Evolutionary conservation across 1,284 basidiomycete genomes (phyloP), one percentile per base, ranked within the genome.

Genomic region (Moniliella sp.): DNA sequence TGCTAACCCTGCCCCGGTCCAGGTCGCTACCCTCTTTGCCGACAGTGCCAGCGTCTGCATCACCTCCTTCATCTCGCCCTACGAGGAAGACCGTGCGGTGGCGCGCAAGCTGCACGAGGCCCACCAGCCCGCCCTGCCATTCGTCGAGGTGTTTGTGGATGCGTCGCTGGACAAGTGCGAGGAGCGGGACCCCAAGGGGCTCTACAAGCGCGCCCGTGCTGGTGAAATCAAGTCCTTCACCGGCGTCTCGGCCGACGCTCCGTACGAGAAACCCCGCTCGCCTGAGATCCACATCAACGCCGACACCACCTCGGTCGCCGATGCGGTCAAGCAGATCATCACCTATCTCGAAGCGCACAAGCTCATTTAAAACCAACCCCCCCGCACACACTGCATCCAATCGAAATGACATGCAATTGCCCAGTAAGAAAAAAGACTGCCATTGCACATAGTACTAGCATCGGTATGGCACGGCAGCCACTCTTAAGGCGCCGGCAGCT

Each of bases 61-160:
- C 56, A 91, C 91, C 5, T 86, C 88, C 16, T 99, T 99, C 67
- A 99, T 99, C 64, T 93, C 86, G 4, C 91, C 91, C n/a, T 94
- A 64, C 57, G 71, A 73, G 29, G 72, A 74, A 3, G 91, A 99
- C 66, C 75, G 88, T 29, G 69, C 74, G 12, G 62, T 78, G 37
- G 91, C 81, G 15, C 74, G 91, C 33, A 67, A 75, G 43, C 68
- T 97, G 25, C 88, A 99, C 64, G 40, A 39, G 4, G 42, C 47
- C 23, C 57, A 62, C 25, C 67, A 71, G 29, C 72, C 15, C 65
- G 69, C 36, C 60, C 61, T 94, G 27, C 73, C 75, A 23, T 97
- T 99, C 62, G 62, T 99, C 46, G 88, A 61, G 40, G 84, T 97
- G 16, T 99, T 76, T 57, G 69, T 94, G 32, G 88, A 97, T 62